Conservation (phyloP, 345 rosid genomes). For the Pseudoturritis turrita region DNA sequence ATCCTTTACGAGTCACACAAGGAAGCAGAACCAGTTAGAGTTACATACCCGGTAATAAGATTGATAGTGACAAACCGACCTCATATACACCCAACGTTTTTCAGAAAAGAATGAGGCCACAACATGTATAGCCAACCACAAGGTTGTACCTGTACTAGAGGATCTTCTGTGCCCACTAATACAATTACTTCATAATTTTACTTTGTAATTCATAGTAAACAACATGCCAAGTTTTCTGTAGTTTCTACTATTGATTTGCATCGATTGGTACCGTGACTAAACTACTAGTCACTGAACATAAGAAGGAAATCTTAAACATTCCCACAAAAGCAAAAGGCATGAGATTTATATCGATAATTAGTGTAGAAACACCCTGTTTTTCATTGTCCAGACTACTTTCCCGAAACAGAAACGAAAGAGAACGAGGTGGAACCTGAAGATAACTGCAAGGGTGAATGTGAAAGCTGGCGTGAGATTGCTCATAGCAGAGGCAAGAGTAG, state of each 20-base stretch:
- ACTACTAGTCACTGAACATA: background rate
- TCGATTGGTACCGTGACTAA: background rate
- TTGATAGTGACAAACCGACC: background rate
- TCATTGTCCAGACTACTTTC: background rate
- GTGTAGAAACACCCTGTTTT: background rate
- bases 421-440: background rate
- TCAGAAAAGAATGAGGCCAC: background rate
- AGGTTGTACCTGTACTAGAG: background rate
- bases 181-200: background rate
- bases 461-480: constrained; percentile 24
- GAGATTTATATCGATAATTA: background rate
- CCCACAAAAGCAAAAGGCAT: background rate
- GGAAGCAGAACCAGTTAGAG: background rate
- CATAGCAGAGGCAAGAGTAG: constrained; percentile 19
- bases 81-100: background rate
- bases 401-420: background rate
- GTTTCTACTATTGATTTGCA: background rate
- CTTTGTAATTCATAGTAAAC: background rate
- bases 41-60: background rate
- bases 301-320: background rate
- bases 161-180: background rate
- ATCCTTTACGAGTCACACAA: background rate
- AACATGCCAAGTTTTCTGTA: background rate
- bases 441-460: constrained; percentile 22
- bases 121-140: background rate